Conservation (phyloP, 208 protist species). For the Naegleria fowleri region DNA sequence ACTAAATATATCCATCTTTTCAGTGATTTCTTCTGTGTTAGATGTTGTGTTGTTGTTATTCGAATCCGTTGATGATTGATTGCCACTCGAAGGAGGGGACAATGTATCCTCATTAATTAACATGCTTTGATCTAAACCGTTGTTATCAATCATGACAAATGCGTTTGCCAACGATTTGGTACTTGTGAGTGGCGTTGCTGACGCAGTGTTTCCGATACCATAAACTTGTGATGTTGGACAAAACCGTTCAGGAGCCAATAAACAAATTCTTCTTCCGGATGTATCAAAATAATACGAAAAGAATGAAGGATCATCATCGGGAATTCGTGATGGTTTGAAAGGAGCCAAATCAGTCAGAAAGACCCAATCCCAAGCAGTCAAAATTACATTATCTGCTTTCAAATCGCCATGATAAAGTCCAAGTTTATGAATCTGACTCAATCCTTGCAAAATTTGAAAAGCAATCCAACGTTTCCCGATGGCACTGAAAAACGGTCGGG, state of each 20-base stretch:
- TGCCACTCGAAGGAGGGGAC: not conserved
- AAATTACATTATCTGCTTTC: constrained; percentile 73
- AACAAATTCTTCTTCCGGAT: constrained; percentile 66
- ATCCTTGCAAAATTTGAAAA: constrained; percentile 16
- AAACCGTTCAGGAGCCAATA: constrained; percentile 73
- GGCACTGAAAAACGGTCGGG: constrained; percentile 18
- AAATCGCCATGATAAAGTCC: constrained; percentile 71
- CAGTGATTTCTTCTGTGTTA: constrained; percentile 28
- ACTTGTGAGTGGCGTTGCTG: not conserved
- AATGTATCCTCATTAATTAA: not conserved
- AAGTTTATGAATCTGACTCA: not conserved
- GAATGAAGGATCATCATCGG: constrained; percentile 59
- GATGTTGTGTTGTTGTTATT: not conserved
- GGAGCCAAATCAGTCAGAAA: constrained; percentile 70
- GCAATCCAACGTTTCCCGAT: constrained; percentile 22
- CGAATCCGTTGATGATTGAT: not conserved
- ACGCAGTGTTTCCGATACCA: not conserved
- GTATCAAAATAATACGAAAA: constrained; percentile 80
- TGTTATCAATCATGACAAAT: not conserved
- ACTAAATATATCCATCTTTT: constrained; percentile 40
- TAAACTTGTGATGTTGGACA: not conserved
- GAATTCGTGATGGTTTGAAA: constrained; percentile 65
- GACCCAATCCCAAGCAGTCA: constrained; percentile 55
- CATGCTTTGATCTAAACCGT: not conserved
- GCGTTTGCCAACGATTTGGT: not conserved